Conservation (phyloP, 2,329 filamentous ascomycete genomes). For the Aspergillus pseudotamarii region DNA sequence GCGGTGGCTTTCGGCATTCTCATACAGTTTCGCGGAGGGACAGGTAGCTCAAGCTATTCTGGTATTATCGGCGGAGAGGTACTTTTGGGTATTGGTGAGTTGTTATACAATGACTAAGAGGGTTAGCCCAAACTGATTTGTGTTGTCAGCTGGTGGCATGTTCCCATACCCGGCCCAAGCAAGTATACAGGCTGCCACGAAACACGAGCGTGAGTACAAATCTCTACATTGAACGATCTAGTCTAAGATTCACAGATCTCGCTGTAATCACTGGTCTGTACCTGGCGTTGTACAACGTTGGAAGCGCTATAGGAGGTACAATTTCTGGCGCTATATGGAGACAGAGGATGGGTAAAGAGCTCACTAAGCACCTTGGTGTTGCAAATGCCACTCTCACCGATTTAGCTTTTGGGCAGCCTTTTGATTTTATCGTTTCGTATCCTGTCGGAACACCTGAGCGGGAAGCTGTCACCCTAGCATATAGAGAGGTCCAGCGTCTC, state of each 20-base stretch:
- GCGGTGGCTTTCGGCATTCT: constrained; percentile 67
- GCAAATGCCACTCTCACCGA: constrained; percentile 39
- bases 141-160: constrained; percentile 55
- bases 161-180: constrained; percentile 59
- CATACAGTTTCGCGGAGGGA: constrained; percentile 63
- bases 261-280: constrained; percentile 67
- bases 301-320: constrained; percentile 62
- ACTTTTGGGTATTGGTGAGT: constrained; percentile 59
- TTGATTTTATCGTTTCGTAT: constrained; percentile 40
- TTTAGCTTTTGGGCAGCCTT: constrained; percentile 46
- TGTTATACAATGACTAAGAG: constrained; percentile 3
- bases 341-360: constrained; percentile 55
- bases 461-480: constrained; percentile 48
- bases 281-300: constrained; percentile 65
- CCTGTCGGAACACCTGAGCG: constrained; percentile 50
- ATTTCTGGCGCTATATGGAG: constrained; percentile 67
- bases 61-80: constrained; percentile 66
- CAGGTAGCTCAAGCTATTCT: constrained; percentile 46
- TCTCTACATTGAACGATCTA: too few relatives aligned
- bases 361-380: constrained; percentile 45
- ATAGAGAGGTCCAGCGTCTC: constrained; percentile 50
- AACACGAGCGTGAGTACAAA: constrained; percentile 47
- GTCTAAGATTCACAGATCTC: constrained; percentile 45
- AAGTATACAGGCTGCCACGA: constrained; percentile 54
- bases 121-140: not conserved